phyloP scores from a whole-genome alignment of 352 stramenopile species.

The Phytophthora citrophthora region DNA sequence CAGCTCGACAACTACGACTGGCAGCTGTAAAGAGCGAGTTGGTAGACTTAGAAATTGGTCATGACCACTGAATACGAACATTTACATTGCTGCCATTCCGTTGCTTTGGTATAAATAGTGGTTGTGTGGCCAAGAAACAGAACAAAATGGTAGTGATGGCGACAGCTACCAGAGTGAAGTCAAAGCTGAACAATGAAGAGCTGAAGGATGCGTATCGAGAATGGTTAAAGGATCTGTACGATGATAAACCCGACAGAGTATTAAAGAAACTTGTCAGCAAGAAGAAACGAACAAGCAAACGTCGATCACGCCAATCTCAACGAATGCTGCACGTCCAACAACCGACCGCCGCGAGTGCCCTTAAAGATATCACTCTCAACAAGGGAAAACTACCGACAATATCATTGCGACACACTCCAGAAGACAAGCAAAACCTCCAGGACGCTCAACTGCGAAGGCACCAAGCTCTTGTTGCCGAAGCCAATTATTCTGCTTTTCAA shows the following conservation, averaged over 20 bases:
- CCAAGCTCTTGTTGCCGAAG: conserved; percentile 45
- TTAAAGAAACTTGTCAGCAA: conserved; percentile 39
- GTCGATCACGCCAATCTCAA: conserved; percentile 8
- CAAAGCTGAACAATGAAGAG: conserved; percentile 31
- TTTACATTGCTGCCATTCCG: conserved; percentile 12
- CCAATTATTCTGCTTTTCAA: conserved; percentile 42
- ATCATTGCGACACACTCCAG: conserved; percentile 3
- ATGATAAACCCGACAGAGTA: conserved; percentile 47
- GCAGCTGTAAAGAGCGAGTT: conserved; percentile 30
- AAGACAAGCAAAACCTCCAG: conserved; percentile 19
- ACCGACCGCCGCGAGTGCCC: conserved; percentile 55
- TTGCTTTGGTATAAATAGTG: conserved; percentile 28
- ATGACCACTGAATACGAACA: conserved; percentile 15
- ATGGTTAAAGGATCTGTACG: conserved; percentile 53
- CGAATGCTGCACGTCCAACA: conserved; percentile 43
- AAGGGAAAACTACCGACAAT: conserved; percentile 33
- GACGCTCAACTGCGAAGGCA: conserved; percentile 37
- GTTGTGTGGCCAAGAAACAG: neutral
- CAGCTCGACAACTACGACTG: conserved; percentile 63
- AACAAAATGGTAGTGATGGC: conserved; percentile 6
- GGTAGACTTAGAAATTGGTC: neutral
- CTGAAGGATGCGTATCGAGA: conserved; percentile 48
- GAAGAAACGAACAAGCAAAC: conserved; percentile 22
- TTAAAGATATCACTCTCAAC: conserved; percentile 43
- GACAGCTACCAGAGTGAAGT: neutral